A percentile compares a stretch with the other conserved stretches of the same genome.
Conservation (phyloP, 345 rosid genomes). For the Noccaea caerulescens region DNA sequence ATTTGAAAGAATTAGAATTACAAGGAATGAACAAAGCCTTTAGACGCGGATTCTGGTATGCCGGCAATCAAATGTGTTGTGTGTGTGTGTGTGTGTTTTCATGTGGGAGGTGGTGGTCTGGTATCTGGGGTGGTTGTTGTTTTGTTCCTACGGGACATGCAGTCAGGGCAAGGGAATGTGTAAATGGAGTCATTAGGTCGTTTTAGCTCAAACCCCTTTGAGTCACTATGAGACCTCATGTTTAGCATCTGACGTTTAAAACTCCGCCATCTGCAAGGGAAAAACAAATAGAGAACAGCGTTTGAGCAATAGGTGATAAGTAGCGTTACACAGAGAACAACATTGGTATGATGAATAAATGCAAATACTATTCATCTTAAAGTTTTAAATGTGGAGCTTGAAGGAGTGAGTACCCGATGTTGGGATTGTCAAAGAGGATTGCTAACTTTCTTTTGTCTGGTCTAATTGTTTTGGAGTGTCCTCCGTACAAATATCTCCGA, state of each 20-base stretch:
- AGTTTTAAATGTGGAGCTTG: conserved; percentile 2
- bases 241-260: conserved; percentile 88
- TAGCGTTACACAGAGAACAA: background rate
- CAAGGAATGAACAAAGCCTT: conserved; percentile 34
- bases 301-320: conserved; percentile 7
- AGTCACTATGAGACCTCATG: conserved; percentile 92
- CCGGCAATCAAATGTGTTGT: background rate
- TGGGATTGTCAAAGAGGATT: conserved; percentile 87
- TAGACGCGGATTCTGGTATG: conserved; percentile 41
- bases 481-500: conserved; percentile 83
- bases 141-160: conserved; percentile 85
- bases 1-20: conserved; percentile 58
- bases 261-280: conserved; percentile 74
- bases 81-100: background rate
- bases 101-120: conserved; percentile 46
- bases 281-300: background rate
- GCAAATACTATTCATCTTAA: background rate
- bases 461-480: conserved; percentile 92
- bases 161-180: conserved; percentile 95
- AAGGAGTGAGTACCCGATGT: conserved; percentile 63
- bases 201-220: conserved; percentile 90
- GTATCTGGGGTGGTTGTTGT: conserved; percentile 54
- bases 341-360: background rate
- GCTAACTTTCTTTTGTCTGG: conserved; percentile 99
- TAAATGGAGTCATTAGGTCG: conserved; percentile 84